Conservation (phyloP, 345 rosid species). For the Erysimum cheiranthoides region DNA sequence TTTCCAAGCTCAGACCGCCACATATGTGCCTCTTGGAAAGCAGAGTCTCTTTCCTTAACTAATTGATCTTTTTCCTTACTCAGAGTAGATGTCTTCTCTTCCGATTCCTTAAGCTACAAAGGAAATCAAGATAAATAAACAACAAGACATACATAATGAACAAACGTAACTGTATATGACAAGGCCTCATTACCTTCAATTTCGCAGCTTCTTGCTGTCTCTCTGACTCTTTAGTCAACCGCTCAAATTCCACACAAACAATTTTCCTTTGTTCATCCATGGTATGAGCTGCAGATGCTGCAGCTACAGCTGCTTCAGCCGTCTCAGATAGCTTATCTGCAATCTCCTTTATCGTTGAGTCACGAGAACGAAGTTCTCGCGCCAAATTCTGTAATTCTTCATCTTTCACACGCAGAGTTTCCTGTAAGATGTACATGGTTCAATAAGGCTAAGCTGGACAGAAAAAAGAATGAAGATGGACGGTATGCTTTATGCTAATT, state of each 20-base stretch:
- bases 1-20: conserved; percentile 98
- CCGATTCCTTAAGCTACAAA: conserved; percentile 73
- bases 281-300: conserved; percentile 89
- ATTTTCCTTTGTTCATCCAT: conserved; percentile 94
- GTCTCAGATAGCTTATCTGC: conserved; percentile 93
- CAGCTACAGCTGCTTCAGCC: conserved; percentile 98
- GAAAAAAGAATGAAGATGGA: conserved; percentile 3
- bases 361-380: conserved; percentile 86
- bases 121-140: conserved; percentile 31
- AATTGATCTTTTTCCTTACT: conserved; percentile 78
- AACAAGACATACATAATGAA: conserved; percentile 20
- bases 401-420: conserved; percentile 93
- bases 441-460: conserved; percentile 12
- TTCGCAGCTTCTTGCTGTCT: conserved; percentile 60
- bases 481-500: conserved; percentile 38
- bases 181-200: conserved; percentile 59
- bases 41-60: conserved; percentile 83
- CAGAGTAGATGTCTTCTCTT: conserved; percentile 62
- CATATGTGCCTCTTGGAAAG: conserved; percentile 84
- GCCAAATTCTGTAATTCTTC: conserved; percentile 93
- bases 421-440: conserved; percentile 57
- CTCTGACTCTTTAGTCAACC: conserved; percentile 62
- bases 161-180: conserved; percentile 9
- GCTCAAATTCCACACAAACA: conserved; percentile 79
- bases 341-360: conserved; percentile 86